Base-by-base conservation (phyloP, 495 filamentous ascomycete genomes). In the Aspergillus saccharolyticus region DNA sequence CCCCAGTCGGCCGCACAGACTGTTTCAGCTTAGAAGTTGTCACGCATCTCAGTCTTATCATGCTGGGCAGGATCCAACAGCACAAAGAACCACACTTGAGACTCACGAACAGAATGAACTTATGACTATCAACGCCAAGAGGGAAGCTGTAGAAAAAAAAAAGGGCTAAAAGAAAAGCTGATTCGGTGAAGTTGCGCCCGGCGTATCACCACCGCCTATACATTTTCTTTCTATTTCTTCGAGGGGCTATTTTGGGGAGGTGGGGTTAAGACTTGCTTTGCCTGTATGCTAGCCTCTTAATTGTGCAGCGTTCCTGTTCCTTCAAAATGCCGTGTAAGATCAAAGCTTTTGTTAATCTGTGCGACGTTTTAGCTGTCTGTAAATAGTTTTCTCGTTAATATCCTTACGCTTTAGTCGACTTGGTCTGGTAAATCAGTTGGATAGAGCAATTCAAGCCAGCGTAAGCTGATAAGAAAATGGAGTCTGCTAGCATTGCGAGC, bases 1-100 rank as follows among this genome's bases (percentile, higher is more conserved):
- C 75, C 72, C 30, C 68, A 70, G 55, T 39, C 56, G 9, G 59
- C 60, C 39, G 64, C 66, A 59, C 63, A 69, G 54, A 64, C 68
- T 50, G 62, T 68, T 52, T 66, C 70, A 30, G 75, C 67, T 60
- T 67, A 56, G 61, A 51, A 4, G 30, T 25, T 6, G 5, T 39
- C 12, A 39, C 8, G 42, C 21, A 28, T 18, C 42, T 47, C 45
- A 5, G 19, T 43, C 20, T 17, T 18, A 46, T 52, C 44, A 50
- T 45, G 58, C 54, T 44, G 61, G 61, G 61, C 59, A 18, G 61
- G 54, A 43, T 63, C 56, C 58, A 50, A 56, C 52, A 42, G 33
- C 12, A 39, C 33, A 39, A 39, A 5, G 33, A 39, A 5, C 43
- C 47, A 44, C 51, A 24, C 39, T n/a, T 57, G 53, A 47, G 39